Conservation (phyloP, 768 basidiomycete genomes). For the Xerocomellus amylosporus region DNA sequence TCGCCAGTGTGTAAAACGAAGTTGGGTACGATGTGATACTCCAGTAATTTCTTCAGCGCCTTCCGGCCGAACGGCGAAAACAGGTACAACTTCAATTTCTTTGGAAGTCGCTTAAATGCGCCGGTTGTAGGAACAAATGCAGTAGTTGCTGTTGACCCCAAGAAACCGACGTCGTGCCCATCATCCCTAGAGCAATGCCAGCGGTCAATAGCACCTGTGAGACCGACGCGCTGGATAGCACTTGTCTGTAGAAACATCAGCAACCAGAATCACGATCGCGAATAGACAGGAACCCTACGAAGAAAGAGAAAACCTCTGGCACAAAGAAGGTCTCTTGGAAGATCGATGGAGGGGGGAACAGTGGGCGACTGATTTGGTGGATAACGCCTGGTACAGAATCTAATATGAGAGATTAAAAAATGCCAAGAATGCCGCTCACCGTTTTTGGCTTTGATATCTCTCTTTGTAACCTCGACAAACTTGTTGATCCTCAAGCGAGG, state of each 20-base stretch:
- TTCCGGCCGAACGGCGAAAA: conserved; percentile 14
- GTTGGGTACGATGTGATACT: conserved; percentile 14
- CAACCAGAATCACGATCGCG: not conserved
- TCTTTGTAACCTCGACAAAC: conserved; percentile 9
- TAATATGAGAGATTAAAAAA: not conserved
- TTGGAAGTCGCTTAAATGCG: conserved; percentile 11
- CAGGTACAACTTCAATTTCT: conserved; percentile 5
- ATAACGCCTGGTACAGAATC: conserved; percentile 3
- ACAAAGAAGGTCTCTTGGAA: conserved; percentile 13
- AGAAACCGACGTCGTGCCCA: not conserved
- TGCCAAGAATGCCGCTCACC: not conserved
- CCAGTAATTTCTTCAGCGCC: conserved; percentile 11
- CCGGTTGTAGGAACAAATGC: conserved; percentile 4
- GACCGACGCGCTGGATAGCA: conserved; percentile 12
- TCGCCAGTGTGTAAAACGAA: conserved; percentile 6
- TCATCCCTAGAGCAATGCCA: not conserved
- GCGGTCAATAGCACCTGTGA: conserved; percentile 7
- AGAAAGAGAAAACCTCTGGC: conserved; percentile 12
- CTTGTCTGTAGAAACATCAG: conserved; percentile 8
- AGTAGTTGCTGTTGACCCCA: conserved; percentile 6
- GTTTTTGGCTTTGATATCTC: conserved; percentile 8
- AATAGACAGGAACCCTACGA: conserved; percentile 1
- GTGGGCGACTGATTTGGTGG: conserved; percentile 12
- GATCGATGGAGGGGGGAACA: conserved; percentile 12
- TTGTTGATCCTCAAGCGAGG: conserved; percentile 30